These are phyloP conservation scores for Hyaloscypha variabilis DNA, from an alignment of 495 filamentous ascomycete genomes.

Conservation along the genomic window DNA sequence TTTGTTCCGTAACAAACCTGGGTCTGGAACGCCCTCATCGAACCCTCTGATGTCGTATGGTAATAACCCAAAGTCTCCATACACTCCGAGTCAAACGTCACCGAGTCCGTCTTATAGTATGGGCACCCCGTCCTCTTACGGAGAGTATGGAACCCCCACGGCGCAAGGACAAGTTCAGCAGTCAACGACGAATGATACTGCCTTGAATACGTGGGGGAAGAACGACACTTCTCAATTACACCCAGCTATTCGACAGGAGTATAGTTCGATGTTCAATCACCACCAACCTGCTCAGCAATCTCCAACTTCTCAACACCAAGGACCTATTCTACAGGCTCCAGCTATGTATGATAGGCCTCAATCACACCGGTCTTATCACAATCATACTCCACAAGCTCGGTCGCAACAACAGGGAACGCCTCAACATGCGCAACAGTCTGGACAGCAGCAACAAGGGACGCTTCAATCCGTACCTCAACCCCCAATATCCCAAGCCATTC, in stretches of 20 bases:
- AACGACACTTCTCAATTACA: constrained; percentile 39
- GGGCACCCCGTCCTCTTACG: neutral
- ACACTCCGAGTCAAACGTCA: constrained; percentile 6
- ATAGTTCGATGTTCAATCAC: constrained; percentile 37
- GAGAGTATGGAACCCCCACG: constrained; percentile 6
- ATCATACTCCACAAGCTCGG: neutral
- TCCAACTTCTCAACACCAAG: constrained; percentile 11
- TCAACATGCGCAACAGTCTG: neutral
- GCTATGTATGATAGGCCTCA: constrained; percentile 20
- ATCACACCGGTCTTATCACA: constrained; percentile 8
- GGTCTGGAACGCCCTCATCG: constrained; percentile 20
- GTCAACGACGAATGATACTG: neutral
- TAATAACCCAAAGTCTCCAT: constrained; percentile 4
- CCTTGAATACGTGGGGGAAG: constrained; percentile 27
- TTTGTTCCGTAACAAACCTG: constrained; percentile 17
- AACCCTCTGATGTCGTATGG: constrained; percentile 21
- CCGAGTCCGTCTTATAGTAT: constrained; percentile 11
- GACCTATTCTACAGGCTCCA: constrained; percentile 15
- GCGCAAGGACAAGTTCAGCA: neutral
- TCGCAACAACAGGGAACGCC: neutral
- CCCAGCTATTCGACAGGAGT: constrained; percentile 49
- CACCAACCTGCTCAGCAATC: constrained; percentile 25
- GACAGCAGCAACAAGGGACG: no score
- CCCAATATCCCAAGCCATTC: neutral
- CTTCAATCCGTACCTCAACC: neutral